Evolutionary conservation across 495 filamentous ascomycete species (phyloP), one percentile per base, ranked within the genome.

Genomic region (Aspergillus haitiensis): DNA sequence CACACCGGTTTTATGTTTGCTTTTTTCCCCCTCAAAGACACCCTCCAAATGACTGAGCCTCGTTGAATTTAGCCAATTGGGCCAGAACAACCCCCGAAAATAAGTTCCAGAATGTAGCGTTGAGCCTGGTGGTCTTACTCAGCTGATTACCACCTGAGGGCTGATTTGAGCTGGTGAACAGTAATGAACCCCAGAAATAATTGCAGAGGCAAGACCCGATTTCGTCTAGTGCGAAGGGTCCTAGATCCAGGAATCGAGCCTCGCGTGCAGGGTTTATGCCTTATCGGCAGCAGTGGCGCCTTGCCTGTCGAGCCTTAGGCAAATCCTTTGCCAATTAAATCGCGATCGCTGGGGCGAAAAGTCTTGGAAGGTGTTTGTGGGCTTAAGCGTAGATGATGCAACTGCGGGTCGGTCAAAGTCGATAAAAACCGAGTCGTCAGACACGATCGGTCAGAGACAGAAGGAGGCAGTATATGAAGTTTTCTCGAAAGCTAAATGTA

Each of bases 201-300:
- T 35, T 48, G 27, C 39, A 18, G 47, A 51, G 50, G 55, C 21
- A 55, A 60, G 60, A 45, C 59, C 66, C 59, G 67, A 66, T 64
- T 54, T 44, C 64, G 64, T 69, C 62, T 64, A 66, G 61, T 59
- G 62, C 36, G 52, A 57, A 56, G 40, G 48, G 53, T 49, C 45
- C 27, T 52, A 56, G 66, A 66, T 62, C 67, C 58, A 57, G 58
- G 45, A 51, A 53, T 50, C 48, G 55, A 62, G 61, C 49, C 59
- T 55, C 50, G 64, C 64, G 21, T 27, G 69, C 72, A 75, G 70
- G 72, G 70, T 62, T 71, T 68, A 61, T 57, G 48, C 46, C 51
- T 70, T 59, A 60, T 63, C 67, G 68, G 65, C 58, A 67, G 52
- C 54, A 47, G 70, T 70, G 70, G 67, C 68, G 70, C 60, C 59